phyloP scores from a whole-genome alignment of 305 asterid genomes.

The Solanum hybrid region DNA sequence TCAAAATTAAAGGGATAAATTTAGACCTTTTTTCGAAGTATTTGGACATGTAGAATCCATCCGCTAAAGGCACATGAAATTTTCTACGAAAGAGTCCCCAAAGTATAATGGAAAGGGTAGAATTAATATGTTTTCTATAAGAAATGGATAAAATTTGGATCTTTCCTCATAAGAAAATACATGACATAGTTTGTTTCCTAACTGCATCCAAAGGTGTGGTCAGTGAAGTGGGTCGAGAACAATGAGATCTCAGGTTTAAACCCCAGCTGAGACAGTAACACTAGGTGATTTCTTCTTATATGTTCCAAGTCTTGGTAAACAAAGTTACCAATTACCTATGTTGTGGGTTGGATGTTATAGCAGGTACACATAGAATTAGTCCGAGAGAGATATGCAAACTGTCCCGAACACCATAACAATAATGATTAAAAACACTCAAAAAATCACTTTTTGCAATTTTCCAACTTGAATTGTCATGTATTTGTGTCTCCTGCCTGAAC shows the following conservation, averaged over 20 bases:
- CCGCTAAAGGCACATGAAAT: background rate
- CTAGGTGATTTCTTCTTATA: background rate
- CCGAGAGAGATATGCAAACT: background rate
- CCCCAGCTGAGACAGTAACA: background rate
- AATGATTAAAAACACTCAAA: background rate
- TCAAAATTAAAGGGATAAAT: background rate
- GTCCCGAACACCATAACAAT: background rate
- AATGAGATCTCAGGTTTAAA: background rate
- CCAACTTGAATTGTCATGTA: background rate
- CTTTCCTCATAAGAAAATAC: background rate
- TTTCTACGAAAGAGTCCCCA: background rate
- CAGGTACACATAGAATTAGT: background rate
- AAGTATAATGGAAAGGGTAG: background rate
- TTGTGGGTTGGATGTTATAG: background rate
- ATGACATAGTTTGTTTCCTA: background rate
- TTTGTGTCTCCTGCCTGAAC: background rate
- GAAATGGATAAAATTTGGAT: background rate
- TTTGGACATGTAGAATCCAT: background rate
- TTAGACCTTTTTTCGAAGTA: background rate
- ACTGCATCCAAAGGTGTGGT: background rate
- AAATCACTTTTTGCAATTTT: background rate
- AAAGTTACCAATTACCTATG: background rate
- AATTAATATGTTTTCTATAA: background rate
- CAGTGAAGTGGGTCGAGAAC: background rate
- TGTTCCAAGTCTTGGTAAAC: background rate